phyloP scores from a whole-genome alignment of 331 rosid genomes.

The Rosa hybrid region DNA sequence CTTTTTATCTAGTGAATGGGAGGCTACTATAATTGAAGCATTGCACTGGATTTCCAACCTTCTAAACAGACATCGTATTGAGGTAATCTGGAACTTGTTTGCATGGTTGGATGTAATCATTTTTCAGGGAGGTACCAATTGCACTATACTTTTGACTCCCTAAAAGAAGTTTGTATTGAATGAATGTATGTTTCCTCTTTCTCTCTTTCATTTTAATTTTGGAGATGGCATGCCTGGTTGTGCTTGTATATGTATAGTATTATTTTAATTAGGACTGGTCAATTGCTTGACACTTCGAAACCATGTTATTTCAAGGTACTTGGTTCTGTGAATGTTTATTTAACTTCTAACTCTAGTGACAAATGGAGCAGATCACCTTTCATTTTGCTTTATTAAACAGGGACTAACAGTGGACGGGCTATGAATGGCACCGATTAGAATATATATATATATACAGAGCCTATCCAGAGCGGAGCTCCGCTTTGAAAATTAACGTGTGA shows the following conservation, averaged over 20 bases:
- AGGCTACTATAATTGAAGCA: constrained; percentile 94
- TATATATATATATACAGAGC: neutral
- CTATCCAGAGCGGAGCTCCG: too few relatives aligned
- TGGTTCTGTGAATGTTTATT: too few relatives aligned
- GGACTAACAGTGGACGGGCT: neutral
- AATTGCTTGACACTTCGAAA: neutral
- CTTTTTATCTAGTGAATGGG: constrained; percentile 72
- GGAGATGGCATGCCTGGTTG: neutral
- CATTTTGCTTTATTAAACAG: neutral
- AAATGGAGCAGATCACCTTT: neutral
- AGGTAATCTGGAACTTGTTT: constrained; percentile 50
- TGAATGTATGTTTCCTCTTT: neutral
- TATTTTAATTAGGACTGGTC: neutral
- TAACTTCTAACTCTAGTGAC: too few relatives aligned
- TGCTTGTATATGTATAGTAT: neutral
- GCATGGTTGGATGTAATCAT: constrained; percentile 1
- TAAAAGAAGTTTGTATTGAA: constrained; percentile 1
- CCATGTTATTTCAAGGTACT: neutral
- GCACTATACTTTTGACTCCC: neutral
- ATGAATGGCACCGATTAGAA: neutral
- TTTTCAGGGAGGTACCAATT: neutral
- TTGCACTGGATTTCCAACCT: constrained; percentile 94
- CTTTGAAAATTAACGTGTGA: too few relatives aligned
- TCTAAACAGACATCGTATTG: constrained; percentile 68
- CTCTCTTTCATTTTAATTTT: neutral